Percentiles rank a stretch among this genome's conserved stretches.
Evolutionary conservation across 192 early-diverging fungal genomes (phyloP).

Genomic region (Coemansia furcata): DNA sequence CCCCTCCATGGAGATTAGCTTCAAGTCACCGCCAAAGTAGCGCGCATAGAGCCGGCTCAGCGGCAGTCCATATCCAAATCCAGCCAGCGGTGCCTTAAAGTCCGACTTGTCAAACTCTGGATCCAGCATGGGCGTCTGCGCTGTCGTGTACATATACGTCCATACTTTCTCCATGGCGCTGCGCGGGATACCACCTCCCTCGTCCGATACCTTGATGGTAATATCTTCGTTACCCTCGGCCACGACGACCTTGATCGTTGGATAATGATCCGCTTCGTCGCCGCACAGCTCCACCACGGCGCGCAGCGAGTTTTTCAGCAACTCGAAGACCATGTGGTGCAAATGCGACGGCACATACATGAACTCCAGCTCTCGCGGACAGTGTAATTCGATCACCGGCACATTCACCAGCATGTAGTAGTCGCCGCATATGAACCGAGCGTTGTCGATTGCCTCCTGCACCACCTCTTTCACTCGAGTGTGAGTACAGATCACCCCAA

Average conservation of each 20-base stretch:
- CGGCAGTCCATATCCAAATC: constrained; percentile 96
- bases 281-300: constrained; percentile 92
- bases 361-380: constrained; percentile 79
- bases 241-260: constrained; percentile 92
- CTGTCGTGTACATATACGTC: constrained; percentile 93
- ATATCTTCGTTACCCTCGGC: constrained; percentile 89
- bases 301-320: constrained; percentile 94
- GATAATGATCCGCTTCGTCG: constrained; percentile 79
- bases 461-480: constrained; percentile 81
- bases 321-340: constrained; percentile 97
- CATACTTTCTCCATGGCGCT: constrained; percentile 87
- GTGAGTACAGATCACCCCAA: constrained; percentile 92
- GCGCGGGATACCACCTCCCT: constrained; percentile 90
- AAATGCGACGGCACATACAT: constrained; percentile 96
- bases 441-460: constrained; percentile 86
- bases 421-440: constrained; percentile 86
- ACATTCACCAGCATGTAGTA: constrained; percentile 82
- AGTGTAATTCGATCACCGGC: constrained; percentile 75
- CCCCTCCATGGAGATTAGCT: constrained; percentile 93
- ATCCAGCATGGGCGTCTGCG: constrained; percentile 66
- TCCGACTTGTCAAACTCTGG: constrained; percentile 71
- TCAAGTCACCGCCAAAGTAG: constrained; percentile 95
- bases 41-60: constrained; percentile 81
- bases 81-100: constrained; percentile 77
- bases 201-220: constrained; percentile 94